Evolutionary conservation across 306 rosid genomes (phyloP).

Genomic region (Prunus armeniaca): DNA sequence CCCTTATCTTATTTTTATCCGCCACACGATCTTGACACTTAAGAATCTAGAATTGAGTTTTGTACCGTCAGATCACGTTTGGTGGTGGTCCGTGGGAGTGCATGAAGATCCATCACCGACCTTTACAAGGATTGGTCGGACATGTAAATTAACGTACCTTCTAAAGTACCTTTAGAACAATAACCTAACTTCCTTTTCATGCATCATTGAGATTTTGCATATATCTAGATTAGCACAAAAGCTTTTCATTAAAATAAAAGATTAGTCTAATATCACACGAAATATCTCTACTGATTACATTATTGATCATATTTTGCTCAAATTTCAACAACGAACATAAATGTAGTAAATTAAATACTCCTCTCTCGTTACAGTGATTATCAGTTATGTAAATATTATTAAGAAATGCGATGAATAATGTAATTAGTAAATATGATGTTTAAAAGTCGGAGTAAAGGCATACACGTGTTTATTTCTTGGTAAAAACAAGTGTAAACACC

Average conservation of each 20-base stretch:
- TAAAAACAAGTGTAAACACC: background rate
- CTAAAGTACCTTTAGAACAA: background rate
- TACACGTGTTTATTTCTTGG: background rate
- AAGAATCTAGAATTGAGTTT: background rate
- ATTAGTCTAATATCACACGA: background rate
- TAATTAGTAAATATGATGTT: background rate
- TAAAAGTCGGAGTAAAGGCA: background rate
- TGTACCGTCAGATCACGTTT: slow-evolving; percentile 2
- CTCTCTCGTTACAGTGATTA: too few relatives aligned
- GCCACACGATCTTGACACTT: slow-evolving; percentile 21
- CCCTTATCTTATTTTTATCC: slow-evolving; percentile 12
- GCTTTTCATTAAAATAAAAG: background rate
- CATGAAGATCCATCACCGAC: slow-evolving; percentile 1
- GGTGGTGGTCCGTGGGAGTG: background rate
- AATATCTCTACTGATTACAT: background rate
- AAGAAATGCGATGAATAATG: too few relatives aligned
- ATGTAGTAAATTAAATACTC: too few relatives aligned
- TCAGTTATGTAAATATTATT: too few relatives aligned
- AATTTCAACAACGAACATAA: too few relatives aligned
- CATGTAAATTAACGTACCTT: background rate
- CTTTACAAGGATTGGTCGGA: background rate
- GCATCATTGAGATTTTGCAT: background rate
- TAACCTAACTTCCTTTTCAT: background rate
- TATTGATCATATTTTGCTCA: background rate
- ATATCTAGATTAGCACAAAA: background rate